Evolutionary conservation across 2,329 filamentous ascomycete species (phyloP).

Genomic region (Calonectria naviculata): DNA sequence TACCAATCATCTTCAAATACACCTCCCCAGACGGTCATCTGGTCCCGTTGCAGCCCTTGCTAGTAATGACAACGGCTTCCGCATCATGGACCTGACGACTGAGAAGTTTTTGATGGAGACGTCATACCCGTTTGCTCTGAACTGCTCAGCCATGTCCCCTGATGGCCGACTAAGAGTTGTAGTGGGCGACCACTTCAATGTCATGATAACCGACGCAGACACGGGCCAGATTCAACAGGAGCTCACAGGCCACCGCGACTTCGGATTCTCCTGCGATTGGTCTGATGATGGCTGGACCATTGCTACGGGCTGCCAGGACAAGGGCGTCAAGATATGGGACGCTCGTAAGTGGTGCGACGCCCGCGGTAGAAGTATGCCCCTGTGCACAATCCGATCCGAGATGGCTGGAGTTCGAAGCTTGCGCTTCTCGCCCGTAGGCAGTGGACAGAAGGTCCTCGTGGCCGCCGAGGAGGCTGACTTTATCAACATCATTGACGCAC

Average conservation of each 20-base stretch:
- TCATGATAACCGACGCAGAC: slow-evolving; percentile 77
- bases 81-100: slow-evolving; percentile 67
- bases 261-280: slow-evolving; percentile 83
- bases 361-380: slow-evolving; percentile 57
- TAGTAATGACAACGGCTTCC: slow-evolving; percentile 71
- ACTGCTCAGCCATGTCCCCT: slow-evolving; percentile 79
- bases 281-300: slow-evolving; percentile 80
- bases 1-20: slow-evolving; percentile 73
- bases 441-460: slow-evolving; percentile 74
- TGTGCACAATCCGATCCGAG: slow-evolving; percentile 69
- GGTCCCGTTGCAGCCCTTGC: slow-evolving; percentile 68
- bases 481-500: slow-evolving; percentile 76
- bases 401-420: slow-evolving; percentile 77
- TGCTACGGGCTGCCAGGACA: slow-evolving; percentile 83
- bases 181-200: slow-evolving; percentile 75
- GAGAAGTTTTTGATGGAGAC: slow-evolving; percentile 67
- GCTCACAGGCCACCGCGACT: slow-evolving; percentile 75
- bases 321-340: slow-evolving; percentile 79
- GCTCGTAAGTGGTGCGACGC: slow-evolving; percentile 74
- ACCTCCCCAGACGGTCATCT: slow-evolving; percentile 62
- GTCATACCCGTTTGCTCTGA: slow-evolving; percentile 71
- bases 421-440: slow-evolving; percentile 77
- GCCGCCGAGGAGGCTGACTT: slow-evolving; percentile 82
- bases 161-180: slow-evolving; percentile 78
- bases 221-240: slow-evolving; percentile 67